These are phyloP conservation scores for Brassica juncea DNA, from an alignment of 345 rosid species.

Conservation along the genomic window DNA sequence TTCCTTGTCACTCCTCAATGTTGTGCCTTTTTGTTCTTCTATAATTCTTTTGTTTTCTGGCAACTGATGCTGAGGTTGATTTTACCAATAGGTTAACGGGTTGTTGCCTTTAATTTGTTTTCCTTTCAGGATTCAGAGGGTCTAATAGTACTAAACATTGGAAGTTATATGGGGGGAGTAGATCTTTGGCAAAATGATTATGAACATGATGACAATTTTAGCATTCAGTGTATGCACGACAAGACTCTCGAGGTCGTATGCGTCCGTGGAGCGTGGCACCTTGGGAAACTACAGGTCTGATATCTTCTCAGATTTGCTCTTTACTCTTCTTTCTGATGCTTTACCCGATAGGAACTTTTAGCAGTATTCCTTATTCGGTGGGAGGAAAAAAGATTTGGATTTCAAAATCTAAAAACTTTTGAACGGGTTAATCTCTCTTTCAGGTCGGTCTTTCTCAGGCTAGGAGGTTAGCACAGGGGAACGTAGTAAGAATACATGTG, in stretches of 20 bases:
- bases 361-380: background rate
- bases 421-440: background rate
- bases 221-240: conserved; percentile 73
- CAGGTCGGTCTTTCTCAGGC: conserved; percentile 77
- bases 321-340: conserved; percentile 1
- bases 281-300: conserved; percentile 79
- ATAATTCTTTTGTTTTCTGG: background rate
- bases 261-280: conserved; percentile 86
- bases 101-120: conserved; percentile 7
- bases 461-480: conserved; percentile 67
- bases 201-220: conserved; percentile 58
- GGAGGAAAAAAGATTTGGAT: background rate
- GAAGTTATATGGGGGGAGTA: conserved; percentile 95
- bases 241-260: conserved; percentile 76
- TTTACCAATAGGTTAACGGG: background rate
- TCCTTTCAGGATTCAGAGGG: conserved; percentile 73
- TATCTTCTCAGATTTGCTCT: background rate
- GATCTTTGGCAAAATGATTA: conserved; percentile 87
- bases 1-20: conserved; percentile 2
- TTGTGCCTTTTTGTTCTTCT: conserved; percentile 10
- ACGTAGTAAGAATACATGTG: conserved; percentile 55
- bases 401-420: background rate
- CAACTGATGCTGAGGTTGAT: background rate
- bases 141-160: conserved; percentile 73
- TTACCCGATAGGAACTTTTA: background rate